Conservation (phyloP, 148 eudicot species). For the Chenopodium suecicum region DNA sequence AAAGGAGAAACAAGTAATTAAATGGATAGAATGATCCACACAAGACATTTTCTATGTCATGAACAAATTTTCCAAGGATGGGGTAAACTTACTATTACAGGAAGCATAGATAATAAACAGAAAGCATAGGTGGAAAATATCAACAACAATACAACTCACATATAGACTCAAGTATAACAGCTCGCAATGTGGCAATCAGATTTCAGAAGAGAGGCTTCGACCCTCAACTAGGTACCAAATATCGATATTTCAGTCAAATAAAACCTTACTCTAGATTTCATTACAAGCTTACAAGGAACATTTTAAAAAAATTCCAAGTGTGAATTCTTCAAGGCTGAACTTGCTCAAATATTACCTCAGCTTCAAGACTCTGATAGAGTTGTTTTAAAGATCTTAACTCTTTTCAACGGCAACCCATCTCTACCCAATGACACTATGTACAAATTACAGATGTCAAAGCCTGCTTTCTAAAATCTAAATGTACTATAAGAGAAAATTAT, state of each 20-base stretch:
- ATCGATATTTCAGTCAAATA: not conserved
- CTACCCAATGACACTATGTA: not conserved
- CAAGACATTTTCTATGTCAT: too few relatives aligned
- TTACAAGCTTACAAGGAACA: not conserved
- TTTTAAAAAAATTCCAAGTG: not conserved
- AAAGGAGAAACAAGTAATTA: too few relatives aligned
- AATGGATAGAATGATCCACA: too few relatives aligned
- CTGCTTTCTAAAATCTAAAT: not conserved
- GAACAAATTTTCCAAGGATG: too few relatives aligned
- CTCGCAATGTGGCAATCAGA: not conserved
- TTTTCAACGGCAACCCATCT: not conserved
- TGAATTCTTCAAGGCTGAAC: not conserved
- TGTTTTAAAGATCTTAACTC: not conserved
- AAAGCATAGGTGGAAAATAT: too few relatives aligned
- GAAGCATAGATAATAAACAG: too few relatives aligned
- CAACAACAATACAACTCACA: not conserved
- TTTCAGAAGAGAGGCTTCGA: not conserved
- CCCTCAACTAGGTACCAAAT: not conserved
- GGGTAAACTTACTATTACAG: too few relatives aligned
- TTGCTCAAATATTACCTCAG: not conserved
- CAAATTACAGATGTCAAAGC: not conserved
- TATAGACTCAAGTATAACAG: not conserved
- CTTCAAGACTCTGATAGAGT: not conserved
- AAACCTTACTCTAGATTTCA: not conserved
- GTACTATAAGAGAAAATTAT: not conserved